Conservation (phyloP, 2,329 filamentous ascomycete genomes). For the Cercospora sp. region DNA sequence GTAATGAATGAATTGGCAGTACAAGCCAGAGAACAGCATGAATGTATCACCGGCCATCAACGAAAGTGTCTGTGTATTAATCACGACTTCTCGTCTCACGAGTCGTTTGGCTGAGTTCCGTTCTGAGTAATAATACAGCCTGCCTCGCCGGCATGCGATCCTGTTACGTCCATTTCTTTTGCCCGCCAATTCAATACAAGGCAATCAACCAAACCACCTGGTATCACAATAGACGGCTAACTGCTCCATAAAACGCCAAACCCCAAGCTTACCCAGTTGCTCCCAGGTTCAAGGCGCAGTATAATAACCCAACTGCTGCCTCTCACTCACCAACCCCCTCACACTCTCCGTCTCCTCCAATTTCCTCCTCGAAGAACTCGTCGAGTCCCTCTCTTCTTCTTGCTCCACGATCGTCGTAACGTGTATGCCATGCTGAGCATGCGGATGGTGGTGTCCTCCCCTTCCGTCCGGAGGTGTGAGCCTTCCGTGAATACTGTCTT, state of each 20-base stretch:
- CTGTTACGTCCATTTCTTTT: neutral
- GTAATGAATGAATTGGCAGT: conserved; percentile 20
- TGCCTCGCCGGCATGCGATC: neutral
- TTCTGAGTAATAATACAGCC: neutral
- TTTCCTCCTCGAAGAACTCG: conserved; percentile 11
- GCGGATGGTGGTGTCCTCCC: neutral
- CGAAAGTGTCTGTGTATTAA: neutral
- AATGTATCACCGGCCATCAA: neutral
- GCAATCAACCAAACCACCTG: neutral
- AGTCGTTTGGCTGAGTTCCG: neutral
- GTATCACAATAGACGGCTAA: neutral
- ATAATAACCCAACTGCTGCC: neutral
- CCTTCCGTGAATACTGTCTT: conserved; percentile 2
- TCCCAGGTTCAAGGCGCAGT: neutral
- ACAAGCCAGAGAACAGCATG: conserved; percentile 9
- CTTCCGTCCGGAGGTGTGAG: neutral
- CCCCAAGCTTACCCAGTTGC: neutral
- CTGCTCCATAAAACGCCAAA: neutral
- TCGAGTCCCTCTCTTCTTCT: conserved; percentile 18
- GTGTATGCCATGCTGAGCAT: conserved; percentile 16
- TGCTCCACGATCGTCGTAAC: conserved; percentile 28
- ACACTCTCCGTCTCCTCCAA: conserved; percentile 22
- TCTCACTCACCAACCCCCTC: conserved; percentile 15
- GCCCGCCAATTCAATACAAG: neutral
- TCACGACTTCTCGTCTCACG: neutral